Evolutionary conservation across 495 filamentous ascomycete genomes (phyloP).

Genomic region (Xylaria longipes): DNA sequence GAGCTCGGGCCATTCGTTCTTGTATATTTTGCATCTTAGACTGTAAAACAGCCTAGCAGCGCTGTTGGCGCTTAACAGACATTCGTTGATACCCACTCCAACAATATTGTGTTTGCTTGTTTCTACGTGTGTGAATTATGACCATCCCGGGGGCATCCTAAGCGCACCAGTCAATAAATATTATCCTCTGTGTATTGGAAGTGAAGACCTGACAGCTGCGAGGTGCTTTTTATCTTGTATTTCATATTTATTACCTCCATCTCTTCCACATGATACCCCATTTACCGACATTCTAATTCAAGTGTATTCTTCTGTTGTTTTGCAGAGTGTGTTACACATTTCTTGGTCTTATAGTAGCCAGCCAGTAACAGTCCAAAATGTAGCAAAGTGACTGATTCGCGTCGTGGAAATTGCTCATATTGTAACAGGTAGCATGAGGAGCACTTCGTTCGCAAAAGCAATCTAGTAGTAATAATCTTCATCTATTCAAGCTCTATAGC

Average conservation of each 20-base stretch:
- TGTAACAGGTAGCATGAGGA: background rate
- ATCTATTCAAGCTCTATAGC: background rate
- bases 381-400: background rate
- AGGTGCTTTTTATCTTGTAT: background rate
- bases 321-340: too few species aligned
- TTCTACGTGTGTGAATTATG: background rate
- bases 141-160: background rate
- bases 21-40: background rate
- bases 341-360: too few species aligned
- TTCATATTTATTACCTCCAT: background rate
- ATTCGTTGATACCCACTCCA: constrained; percentile 12
- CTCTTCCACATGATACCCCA: too few species aligned
- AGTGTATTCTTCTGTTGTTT: too few species aligned
- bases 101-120: background rate
- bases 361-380: background rate
- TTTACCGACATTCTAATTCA: background rate
- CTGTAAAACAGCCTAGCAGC: background rate
- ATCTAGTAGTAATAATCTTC: background rate
- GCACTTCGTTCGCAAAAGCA: background rate
- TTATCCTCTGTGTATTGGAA: background rate
- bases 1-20: background rate
- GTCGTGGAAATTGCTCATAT: too few species aligned
- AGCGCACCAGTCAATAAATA: background rate
- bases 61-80: background rate
- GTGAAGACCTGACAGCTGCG: background rate